These are phyloP conservation scores for Talaromyces borbonicus DNA, from an alignment of 495 filamentous ascomycete genomes.

Conservation along the genomic window DNA sequence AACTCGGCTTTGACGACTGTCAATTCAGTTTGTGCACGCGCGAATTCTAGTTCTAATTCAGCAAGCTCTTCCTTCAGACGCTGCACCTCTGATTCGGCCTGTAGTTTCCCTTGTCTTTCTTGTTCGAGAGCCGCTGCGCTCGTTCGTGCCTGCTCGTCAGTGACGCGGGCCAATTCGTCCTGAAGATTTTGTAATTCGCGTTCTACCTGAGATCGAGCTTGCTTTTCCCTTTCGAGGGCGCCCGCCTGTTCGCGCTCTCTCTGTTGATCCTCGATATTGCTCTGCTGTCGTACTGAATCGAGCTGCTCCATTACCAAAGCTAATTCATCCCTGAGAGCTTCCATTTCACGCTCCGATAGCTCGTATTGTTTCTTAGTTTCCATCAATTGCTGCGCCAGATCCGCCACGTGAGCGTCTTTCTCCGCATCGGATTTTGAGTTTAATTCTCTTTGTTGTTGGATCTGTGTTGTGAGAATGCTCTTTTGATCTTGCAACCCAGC, in stretches of 20 bases:
- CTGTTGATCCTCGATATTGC: slow-evolving; percentile 20
- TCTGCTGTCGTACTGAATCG: slow-evolving; percentile 31
- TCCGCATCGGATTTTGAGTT: slow-evolving; percentile 57
- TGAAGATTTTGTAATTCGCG: slow-evolving; percentile 8
- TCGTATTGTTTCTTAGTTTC: slow-evolving; percentile 31
- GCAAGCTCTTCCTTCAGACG: slow-evolving; percentile 51
- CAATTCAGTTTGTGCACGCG: slow-evolving; percentile 80
- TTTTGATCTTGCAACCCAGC: slow-evolving; percentile 70
- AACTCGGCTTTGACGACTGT: slow-evolving; percentile 90
- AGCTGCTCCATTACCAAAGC: slow-evolving; percentile 36
- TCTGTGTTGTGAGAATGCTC: slow-evolving; percentile 70
- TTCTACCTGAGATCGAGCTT: slow-evolving; percentile 30
- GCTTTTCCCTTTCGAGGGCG: slow-evolving; percentile 42
- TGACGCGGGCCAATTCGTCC: background rate
- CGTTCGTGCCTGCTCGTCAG: background rate
- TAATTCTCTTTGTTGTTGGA: slow-evolving; percentile 85
- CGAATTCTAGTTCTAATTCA: slow-evolving; percentile 68
- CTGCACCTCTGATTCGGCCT: background rate
- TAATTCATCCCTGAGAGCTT: slow-evolving; percentile 33
- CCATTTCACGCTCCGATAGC: slow-evolving; percentile 26
- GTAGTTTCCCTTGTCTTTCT: background rate
- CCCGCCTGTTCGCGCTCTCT: slow-evolving; percentile 13
- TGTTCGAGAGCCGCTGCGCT: background rate
- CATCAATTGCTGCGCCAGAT: slow-evolving; percentile 39
- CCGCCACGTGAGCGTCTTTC: slow-evolving; percentile 43